Conservation (phyloP, 1,139 yeast genomes). For the Pichia sp. region DNA sequence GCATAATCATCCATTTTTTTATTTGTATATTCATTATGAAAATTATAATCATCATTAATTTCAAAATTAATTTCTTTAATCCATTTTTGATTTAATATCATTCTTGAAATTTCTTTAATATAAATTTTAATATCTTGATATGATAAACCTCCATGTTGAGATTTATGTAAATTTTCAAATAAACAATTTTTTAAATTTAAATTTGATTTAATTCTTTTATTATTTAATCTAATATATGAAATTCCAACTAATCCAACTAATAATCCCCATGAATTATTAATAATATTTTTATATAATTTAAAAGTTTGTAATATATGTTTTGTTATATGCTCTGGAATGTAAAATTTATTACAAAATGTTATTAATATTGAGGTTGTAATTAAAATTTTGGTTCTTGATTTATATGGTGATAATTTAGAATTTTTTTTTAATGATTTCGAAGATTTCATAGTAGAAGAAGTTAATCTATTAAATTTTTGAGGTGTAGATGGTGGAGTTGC, state of each 20-base stretch:
- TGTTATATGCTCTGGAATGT: constrained; percentile 50
- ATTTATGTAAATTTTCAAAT: constrained; percentile 43
- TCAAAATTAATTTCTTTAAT: constrained; percentile 15
- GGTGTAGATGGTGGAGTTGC: constrained; percentile 19
- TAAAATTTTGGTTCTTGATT: constrained; percentile 11
- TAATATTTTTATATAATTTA: constrained; percentile 43
- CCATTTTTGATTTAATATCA: constrained; percentile 17
- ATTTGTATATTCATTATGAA: background rate
- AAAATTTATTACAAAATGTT: constrained; percentile 56
- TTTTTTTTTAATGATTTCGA: too few species aligned
- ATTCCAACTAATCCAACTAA: constrained; percentile 62
- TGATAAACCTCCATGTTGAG: constrained; percentile 48
- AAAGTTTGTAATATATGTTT: constrained; percentile 46
- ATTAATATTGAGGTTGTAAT: constrained; percentile 46
- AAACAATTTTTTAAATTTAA: constrained; percentile 46
- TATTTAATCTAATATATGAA: constrained; percentile 51
- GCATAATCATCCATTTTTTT: constrained; percentile 1
- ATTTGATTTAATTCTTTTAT: constrained; percentile 37
- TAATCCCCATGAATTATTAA: constrained; percentile 61
- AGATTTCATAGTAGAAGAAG: background rate
- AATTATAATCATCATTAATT: constrained; percentile 1
- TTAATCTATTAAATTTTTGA: background rate
- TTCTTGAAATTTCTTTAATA: constrained; percentile 10
- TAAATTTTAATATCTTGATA: constrained; percentile 14
- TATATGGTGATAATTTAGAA: constrained; percentile 10